Percentiles rank a stretch among this genome's conserved stretches.
phyloP scores from a whole-genome alignment of 805 yeast genomes.

The Myxozyma lipomycoides region DNA sequence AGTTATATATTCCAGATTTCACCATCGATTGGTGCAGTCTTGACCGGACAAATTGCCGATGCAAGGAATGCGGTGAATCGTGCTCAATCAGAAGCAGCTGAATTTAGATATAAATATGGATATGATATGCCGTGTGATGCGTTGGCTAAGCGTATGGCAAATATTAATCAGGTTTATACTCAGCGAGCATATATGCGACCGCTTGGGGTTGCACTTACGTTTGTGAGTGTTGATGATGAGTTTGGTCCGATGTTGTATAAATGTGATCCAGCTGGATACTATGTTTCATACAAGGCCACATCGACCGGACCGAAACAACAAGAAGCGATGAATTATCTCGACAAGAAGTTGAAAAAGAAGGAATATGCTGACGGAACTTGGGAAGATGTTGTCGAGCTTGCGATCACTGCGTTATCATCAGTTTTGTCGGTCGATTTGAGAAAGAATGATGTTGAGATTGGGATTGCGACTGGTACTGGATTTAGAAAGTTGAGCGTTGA shows the following conservation, averaged over 20 bases:
- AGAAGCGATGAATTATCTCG: constrained; percentile 84
- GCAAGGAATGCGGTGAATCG: constrained; percentile 85
- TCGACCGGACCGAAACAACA: constrained; percentile 98
- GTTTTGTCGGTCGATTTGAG: constrained; percentile 90
- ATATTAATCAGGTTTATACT: constrained; percentile 89
- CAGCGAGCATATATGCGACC: constrained; percentile 99
- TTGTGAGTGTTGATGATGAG: constrained; percentile 84
- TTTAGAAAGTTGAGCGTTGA: constrained; percentile 74
- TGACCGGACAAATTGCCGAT: constrained; percentile 95
- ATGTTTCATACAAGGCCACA: constrained; percentile 82
- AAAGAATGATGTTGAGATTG: constrained; percentile 89
- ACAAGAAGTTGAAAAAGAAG: constrained; percentile 79
- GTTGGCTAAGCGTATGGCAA: constrained; percentile 83
- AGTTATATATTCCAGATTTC: constrained; percentile 82
- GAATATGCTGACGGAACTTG: constrained; percentile 73
- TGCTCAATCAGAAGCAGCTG: constrained; percentile 94
- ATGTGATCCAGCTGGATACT: constrained; percentile 97
- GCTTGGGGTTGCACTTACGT: constrained; percentile 86
- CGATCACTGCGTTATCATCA: constrained; percentile 78
- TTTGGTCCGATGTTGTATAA: constrained; percentile 85
- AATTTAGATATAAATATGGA: constrained; percentile 89
- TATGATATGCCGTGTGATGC: constrained; percentile 88
- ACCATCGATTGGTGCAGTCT: constrained; percentile 77
- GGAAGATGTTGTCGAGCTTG: constrained; percentile 85
- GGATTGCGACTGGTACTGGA: constrained; percentile 53